These are phyloP conservation scores for Pseudogymnoascus sp. DNA, from an alignment of 2,329 filamentous ascomycete species.

Conservation along the genomic window DNA sequence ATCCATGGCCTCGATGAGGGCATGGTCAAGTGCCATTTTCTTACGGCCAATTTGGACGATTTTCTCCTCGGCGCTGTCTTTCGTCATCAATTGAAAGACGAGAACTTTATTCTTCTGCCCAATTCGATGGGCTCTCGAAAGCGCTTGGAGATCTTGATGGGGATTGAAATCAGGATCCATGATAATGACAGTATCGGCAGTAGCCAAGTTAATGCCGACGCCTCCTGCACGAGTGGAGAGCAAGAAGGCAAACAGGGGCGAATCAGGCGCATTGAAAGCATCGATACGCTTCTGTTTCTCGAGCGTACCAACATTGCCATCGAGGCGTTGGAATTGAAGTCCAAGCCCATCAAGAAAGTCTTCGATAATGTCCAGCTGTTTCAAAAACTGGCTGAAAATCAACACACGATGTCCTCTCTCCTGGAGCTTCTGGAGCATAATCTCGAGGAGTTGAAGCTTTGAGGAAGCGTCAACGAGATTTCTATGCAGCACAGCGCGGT, in stretches of 20 bases:
- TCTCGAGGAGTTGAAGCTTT: constrained; percentile 76
- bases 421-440: constrained; percentile 81
- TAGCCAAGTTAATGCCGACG: constrained; percentile 95
- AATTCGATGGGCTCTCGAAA: constrained; percentile 91
- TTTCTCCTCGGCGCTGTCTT: constrained; percentile 83
- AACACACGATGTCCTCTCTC: constrained; percentile 84
- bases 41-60: constrained; percentile 93
- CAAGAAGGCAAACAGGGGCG: constrained; percentile 79
- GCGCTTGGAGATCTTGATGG: constrained; percentile 92
- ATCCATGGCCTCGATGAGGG: constrained; percentile 88
- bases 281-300: constrained; percentile 95
- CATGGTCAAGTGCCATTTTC: constrained; percentile 93
- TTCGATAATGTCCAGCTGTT: constrained; percentile 82
- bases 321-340: constrained; percentile 70
- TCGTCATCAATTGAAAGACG: constrained; percentile 90
- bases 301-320: constrained; percentile 72
- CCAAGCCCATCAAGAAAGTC: constrained; percentile 79
- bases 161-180: constrained; percentile 95
- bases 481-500: constrained; percentile 57
- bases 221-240: constrained; percentile 91
- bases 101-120: constrained; percentile 94
- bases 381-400: constrained; percentile 92
- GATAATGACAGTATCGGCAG: constrained; percentile 96
- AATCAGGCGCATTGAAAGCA: constrained; percentile 80
- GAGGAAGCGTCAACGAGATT: constrained; percentile 88